Base-by-base conservation (phyloP, 345 rosid species). In the Nasturtium officinale region DNA sequence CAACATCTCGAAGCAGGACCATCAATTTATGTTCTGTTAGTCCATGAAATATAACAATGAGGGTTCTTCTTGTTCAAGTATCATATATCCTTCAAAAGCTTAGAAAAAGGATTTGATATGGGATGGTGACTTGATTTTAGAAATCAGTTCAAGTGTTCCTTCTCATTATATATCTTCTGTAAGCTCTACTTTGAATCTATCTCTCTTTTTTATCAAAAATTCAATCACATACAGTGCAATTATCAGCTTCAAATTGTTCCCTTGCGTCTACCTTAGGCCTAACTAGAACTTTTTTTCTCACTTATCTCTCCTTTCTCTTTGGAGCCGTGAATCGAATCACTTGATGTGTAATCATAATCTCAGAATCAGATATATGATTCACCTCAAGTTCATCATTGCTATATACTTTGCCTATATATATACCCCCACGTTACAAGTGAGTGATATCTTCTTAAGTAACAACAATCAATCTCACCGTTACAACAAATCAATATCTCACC, bases 121-220 rank as follows among this genome's bases (percentile, higher is more conserved):
- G n/a, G n/a, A n/a, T n/a, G n/a, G n/a, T n/a, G 37, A 7, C 37
- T 51, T 51, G 2, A 51, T 51, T 55, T 38, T 60, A 29, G 6
- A 28, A 15, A 30, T 15, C 20, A 48, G 45, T 1, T 15, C 3
- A 48, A 50, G 1, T 38, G 67, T 28, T 38, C n/a, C 54, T 20
- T 67, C 73, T 54, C 73, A 74, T 50, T 37, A 73, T 47, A 17
- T 23, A 15, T 75, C 73, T 26, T 65, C 78, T 26, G 48, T 53
- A 20, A 50, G 33, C 47, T 65, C 33, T 21, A 2, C 52, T 65
- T 57, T 8, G 12, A 9, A 25, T 6, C 43, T 56, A 9, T 3
- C 42, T 65, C 15, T 56, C 65, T 5, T 73, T 32, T 37, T 55
- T n/a, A 2, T 12, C 9, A 25, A 51, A 37, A 1, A 11, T 5